phyloP scores from a whole-genome alignment of 306 rosid species.

The Chamaecrista fasciculata region DNA sequence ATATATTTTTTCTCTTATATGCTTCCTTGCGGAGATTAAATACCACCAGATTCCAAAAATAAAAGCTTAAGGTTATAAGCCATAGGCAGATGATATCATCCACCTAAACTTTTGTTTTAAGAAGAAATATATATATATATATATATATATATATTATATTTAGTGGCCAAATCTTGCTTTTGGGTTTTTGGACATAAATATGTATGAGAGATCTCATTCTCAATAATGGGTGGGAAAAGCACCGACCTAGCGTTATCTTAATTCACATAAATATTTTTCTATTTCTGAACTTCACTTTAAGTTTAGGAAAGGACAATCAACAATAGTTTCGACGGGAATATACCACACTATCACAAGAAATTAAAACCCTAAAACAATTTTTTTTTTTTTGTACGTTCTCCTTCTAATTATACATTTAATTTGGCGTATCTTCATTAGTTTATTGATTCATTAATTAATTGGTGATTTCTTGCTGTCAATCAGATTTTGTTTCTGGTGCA shows the following conservation, averaged over 20 bases:
- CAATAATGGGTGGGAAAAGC: slow-evolving; percentile 40
- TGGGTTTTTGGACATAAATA: slow-evolving; percentile 40
- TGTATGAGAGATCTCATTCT: slow-evolving; percentile 31
- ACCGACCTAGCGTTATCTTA: slow-evolving; percentile 36
- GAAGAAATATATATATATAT: too few species aligned
- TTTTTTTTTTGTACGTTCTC: background rate
- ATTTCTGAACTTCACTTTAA: slow-evolving; percentile 35
- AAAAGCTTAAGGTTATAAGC: background rate
- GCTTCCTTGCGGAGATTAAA: background rate
- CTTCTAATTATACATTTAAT: background rate
- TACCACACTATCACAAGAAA: slow-evolving; percentile 30
- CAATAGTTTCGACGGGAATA: slow-evolving; percentile 29
- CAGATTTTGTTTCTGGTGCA: slow-evolving; percentile 10
- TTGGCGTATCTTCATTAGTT: background rate
- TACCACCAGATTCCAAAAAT: background rate
- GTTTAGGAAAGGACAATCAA: slow-evolving; percentile 30
- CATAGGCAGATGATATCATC: background rate
- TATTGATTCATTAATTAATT: background rate
- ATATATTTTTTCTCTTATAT: background rate
- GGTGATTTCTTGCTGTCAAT: background rate
- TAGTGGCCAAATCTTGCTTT: slow-evolving; percentile 35
- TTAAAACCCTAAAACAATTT: slow-evolving; percentile 12
- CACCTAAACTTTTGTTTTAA: background rate
- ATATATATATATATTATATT: too few species aligned
- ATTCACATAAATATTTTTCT: slow-evolving; percentile 7